Evolutionary conservation across 2,329 filamentous ascomycete genomes (phyloP).

Genomic region (Diaporthe sp.): DNA sequence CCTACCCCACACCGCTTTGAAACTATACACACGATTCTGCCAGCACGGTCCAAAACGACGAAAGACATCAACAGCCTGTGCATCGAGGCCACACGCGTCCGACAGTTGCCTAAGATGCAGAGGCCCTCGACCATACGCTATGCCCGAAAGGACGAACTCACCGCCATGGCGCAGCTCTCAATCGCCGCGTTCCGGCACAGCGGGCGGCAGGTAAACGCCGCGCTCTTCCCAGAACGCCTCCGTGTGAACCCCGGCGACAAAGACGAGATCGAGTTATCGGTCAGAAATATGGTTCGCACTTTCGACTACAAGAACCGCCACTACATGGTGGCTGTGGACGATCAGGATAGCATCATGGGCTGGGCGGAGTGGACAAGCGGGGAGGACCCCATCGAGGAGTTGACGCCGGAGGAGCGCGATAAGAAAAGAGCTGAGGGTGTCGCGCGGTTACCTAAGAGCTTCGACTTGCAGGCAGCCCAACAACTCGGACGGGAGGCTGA

Average conservation of each 20-base stretch:
- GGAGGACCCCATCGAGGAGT: not conserved
- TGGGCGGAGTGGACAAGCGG: conserved; percentile 22
- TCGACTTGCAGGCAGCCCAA: conserved; percentile 14
- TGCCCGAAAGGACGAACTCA: conserved; percentile 13
- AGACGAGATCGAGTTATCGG: not conserved
- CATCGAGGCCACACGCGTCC: not conserved
- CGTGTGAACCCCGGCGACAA: not conserved
- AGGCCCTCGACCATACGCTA: not conserved
- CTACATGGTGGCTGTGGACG: conserved; percentile 31
- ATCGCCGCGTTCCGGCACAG: conserved; percentile 19
- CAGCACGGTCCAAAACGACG: not conserved
- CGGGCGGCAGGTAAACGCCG: conserved; percentile 29
- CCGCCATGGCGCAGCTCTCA: not conserved
- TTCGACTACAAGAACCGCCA: conserved; percentile 17
- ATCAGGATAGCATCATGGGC: not conserved
- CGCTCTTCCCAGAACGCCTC: conserved; percentile 36
- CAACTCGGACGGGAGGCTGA: not conserved
- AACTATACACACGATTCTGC: not conserved
- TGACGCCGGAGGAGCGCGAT: conserved; percentile 9
- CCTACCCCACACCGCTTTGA: not conserved
- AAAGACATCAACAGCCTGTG: not conserved
- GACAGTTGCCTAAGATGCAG: not conserved
- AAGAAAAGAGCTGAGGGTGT: not conserved
- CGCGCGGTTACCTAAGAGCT: not conserved
- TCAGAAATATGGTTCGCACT: not conserved